Evolutionary conservation across 441 rosid genomes (phyloP).

Genomic region (Hypseocharis bilobata): DNA sequence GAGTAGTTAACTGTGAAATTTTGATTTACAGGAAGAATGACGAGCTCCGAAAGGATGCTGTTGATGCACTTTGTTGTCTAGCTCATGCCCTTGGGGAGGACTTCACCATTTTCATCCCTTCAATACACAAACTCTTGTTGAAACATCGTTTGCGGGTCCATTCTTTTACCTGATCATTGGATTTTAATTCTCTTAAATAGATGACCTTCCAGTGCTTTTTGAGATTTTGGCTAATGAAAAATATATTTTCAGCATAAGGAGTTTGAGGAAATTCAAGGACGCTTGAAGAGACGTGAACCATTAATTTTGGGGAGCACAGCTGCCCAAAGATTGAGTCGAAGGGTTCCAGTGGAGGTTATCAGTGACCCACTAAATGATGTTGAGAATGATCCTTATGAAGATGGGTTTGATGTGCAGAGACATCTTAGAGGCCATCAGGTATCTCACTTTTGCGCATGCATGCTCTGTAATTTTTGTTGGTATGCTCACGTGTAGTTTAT

Average conservation of each 20-base stretch:
- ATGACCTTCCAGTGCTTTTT: slow-evolving; percentile 9
- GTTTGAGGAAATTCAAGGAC: slow-evolving; percentile 89
- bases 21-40: slow-evolving; percentile 61
- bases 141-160: slow-evolving; percentile 67
- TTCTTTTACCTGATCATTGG: slow-evolving; percentile 10
- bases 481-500: background rate
- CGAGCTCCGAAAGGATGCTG: slow-evolving; percentile 89
- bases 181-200: slow-evolving; percentile 6
- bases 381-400: slow-evolving; percentile 84
- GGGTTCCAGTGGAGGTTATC: slow-evolving; percentile 72
- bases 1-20: background rate
- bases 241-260: slow-evolving; percentile 73
- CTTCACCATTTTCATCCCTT: slow-evolving; percentile 86
- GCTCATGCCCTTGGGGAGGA: slow-evolving; percentile 98
- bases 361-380: slow-evolving; percentile 74
- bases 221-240: slow-evolving; percentile 10
- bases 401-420: slow-evolving; percentile 53
- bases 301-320: slow-evolving; percentile 69
- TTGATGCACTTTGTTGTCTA: slow-evolving; percentile 94
- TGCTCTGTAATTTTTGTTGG: slow-evolving; percentile 9
- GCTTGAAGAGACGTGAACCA: slow-evolving; percentile 73
- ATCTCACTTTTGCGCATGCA: slow-evolving; percentile 12
- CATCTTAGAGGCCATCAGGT: slow-evolving; percentile 69
- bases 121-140: slow-evolving; percentile 78
- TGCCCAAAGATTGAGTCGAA: slow-evolving; percentile 70